A percentile compares a stretch with the other conserved stretches of the same genome.
Conservation (phyloP, 1,284 basidiomycete genomes). For the Tylopilus sp. region DNA sequence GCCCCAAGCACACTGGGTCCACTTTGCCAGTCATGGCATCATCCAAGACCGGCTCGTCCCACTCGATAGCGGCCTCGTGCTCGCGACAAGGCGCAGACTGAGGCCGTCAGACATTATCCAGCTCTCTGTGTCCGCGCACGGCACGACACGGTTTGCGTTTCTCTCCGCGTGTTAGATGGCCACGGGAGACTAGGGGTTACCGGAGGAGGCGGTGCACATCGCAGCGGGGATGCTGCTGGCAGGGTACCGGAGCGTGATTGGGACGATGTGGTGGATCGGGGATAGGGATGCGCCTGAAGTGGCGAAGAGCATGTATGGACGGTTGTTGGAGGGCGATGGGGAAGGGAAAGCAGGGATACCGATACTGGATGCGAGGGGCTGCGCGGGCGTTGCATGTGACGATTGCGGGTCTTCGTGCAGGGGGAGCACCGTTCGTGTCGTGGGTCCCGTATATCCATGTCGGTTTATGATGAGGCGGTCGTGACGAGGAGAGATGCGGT, state of each 20-base stretch:
- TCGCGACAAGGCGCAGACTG: neutral
- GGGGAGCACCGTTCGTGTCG: neutral
- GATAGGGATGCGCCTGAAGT: neutral
- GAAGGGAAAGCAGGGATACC: too few relatives aligned
- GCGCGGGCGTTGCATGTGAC: neutral
- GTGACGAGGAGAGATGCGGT: too few relatives aligned
- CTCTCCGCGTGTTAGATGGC: neutral
- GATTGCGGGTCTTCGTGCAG: neutral
- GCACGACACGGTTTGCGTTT: neutral
- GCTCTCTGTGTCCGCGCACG: neutral
- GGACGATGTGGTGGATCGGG: constrained; percentile 25
- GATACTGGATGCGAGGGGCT: neutral
- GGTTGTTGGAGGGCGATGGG: neutral
- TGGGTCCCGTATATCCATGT: neutral
- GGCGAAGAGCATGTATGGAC: constrained; percentile 15
- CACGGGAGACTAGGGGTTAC: neutral
- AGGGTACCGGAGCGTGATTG: neutral
- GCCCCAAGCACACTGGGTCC: neutral
- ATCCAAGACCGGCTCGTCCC: neutral
- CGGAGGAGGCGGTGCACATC: neutral
- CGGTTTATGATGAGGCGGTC: neutral
- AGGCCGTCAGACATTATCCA: neutral
- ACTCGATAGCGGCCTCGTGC: neutral
- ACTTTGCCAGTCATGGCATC: neutral
- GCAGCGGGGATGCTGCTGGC: neutral